Conservation (phyloP, 495 filamentous ascomycete species). For the Lasiosphaeria ovina region DNA sequence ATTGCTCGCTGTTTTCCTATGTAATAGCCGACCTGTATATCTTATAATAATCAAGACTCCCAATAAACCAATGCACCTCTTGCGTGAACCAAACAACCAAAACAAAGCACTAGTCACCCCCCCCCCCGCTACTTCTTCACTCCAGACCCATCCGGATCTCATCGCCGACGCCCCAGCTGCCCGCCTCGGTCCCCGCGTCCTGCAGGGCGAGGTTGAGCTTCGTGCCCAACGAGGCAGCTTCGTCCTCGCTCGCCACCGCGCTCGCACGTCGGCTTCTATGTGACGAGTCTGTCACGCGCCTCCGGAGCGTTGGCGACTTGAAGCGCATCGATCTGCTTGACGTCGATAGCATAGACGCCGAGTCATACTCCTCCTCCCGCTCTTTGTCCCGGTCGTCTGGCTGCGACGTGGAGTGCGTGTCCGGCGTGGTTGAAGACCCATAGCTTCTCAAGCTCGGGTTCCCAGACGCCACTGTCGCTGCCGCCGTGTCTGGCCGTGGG, state of each 20-base stretch:
- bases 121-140: constrained; percentile 2
- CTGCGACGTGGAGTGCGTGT: neutral
- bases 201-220: constrained; percentile 30
- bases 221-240: constrained; percentile 27
- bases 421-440: neutral
- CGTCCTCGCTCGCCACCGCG: constrained; percentile 25
- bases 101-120: too few relatives aligned
- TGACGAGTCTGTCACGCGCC: constrained; percentile 21
- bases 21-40: too few relatives aligned
- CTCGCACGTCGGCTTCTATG: constrained; percentile 25
- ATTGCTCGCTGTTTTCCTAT: too few relatives aligned
- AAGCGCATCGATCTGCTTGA: constrained; percentile 30
- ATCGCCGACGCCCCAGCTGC: constrained; percentile 38
- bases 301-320: constrained; percentile 17
- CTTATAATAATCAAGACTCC: too few relatives aligned
- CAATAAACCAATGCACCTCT: too few relatives aligned
- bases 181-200: constrained; percentile 28
- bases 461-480: neutral
- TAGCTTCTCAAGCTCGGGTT: neutral
- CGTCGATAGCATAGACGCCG: constrained; percentile 30
- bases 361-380: constrained; percentile 24
- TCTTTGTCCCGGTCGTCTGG: constrained; percentile 9
- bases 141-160: constrained; percentile 42
- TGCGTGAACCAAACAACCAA: too few relatives aligned
- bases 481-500: neutral